Base-by-base conservation (phyloP, 1,284 basidiomycete genomes). In the Heterobasidion occidentale region DNA sequence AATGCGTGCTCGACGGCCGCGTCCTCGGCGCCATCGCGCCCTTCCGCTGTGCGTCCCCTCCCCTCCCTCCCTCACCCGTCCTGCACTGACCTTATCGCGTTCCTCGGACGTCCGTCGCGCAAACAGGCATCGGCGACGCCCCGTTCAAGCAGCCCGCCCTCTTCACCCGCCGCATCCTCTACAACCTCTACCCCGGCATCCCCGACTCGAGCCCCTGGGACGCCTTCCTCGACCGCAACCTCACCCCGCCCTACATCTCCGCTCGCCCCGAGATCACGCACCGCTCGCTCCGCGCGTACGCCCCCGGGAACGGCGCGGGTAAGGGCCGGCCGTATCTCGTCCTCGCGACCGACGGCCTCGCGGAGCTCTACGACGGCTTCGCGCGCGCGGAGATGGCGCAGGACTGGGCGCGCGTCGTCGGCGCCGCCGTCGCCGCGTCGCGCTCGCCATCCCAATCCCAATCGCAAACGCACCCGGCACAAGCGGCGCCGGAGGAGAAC, bases 21-120 rank as follows among this genome's bases (percentile, higher is more conserved):
- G 83, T 88, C 36, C 78, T 88, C 51, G 86, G 86, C 51, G 83
- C 82, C 38, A 77, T 88, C 34, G 86, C 86, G 3, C 83, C 85
- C 46, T 84, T 83, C 62, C 76, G 86, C 68, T 84, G 86, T 87
- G 62, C 60, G 81, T 27, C 5, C 72, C 5, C 27, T 46, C 47
- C 42, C 36, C 52, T 48, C 57, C 54, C 27, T 3, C 27, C 27
- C 27, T 27, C 27, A 27, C 27, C 3, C 27, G 27, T 27, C 27
- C 27, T 3, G 27, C 27, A 5, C 27, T 27, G 5, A 27, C 27
- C 27, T 55, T 48, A 52, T 56, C 46, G 12, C 35, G 9, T 34
- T 50, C 20, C 45, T 11, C 36, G 6, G 51, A 44, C 46, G 51
- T 57, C 60, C 5, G 27, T 5, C 27, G 27, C 27, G 27, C 1